phyloP scores from a whole-genome alignment of 2,329 filamentous ascomycete genomes.

The Acrodontium crateriforme region DNA sequence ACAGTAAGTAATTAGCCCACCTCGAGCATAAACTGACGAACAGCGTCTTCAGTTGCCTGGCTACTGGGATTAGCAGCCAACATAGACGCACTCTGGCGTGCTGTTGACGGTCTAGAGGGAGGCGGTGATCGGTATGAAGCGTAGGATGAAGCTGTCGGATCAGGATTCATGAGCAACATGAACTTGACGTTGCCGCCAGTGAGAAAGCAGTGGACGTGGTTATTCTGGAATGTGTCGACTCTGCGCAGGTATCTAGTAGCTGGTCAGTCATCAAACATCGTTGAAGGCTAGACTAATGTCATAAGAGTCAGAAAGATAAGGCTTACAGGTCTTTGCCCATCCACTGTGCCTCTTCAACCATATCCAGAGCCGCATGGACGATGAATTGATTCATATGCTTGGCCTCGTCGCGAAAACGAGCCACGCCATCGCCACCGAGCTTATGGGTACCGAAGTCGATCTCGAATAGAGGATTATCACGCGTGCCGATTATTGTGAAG shows the following conservation, averaged over 20 bases:
- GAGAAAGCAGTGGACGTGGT: constrained; percentile 81
- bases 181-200: constrained; percentile 89
- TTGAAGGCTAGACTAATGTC: background rate
- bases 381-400: constrained; percentile 96
- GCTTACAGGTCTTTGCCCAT: constrained; percentile 65
- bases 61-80: constrained; percentile 58
- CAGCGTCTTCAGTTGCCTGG: constrained; percentile 86
- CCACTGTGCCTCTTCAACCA: constrained; percentile 96
- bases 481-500: constrained; percentile 90
- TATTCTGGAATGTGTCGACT: constrained; percentile 92
- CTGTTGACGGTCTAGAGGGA: constrained; percentile 15
- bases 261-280: background rate
- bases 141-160: constrained; percentile 23
- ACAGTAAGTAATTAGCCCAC: too few relatives aligned
- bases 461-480: constrained; percentile 92
- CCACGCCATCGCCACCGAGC: constrained; percentile 81
- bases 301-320: too few relatives aligned
- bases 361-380: constrained; percentile 82
- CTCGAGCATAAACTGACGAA: constrained; percentile 86
- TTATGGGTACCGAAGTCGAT: constrained; percentile 95
- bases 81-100: constrained; percentile 21
- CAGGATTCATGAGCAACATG: constrained; percentile 79
- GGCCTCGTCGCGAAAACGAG: constrained; percentile 77
- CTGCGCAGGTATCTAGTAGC: constrained; percentile 74
- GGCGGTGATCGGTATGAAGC: constrained; percentile 18